phyloP scores from a whole-genome alignment of 192 early-diverging fungal species.

The Piromyces finnis region DNA sequence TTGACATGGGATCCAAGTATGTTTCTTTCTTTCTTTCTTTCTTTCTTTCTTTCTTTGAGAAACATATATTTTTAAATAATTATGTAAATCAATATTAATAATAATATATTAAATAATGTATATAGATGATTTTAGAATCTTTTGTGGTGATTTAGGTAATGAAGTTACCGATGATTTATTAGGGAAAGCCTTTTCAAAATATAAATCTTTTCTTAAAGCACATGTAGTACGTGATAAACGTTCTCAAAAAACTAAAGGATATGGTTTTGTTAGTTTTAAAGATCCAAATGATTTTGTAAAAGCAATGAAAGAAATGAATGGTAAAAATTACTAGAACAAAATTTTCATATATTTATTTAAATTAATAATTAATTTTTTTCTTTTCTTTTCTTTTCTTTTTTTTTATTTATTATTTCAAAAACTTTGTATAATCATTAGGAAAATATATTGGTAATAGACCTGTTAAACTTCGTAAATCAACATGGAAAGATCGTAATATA shows the following conservation, averaged over 20 bases:
- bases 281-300: conserved; percentile 79
- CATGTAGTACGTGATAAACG: conserved; percentile 72
- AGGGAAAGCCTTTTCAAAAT: conserved; percentile 65
- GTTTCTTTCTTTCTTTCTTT: neutral
- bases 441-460: conserved; percentile 93
- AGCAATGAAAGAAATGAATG: conserved; percentile 91
- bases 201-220: conserved; percentile 60
- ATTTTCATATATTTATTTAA: neutral
- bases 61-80: neutral
- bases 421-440: conserved; percentile 16
- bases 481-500: conserved; percentile 75
- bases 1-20: conserved; percentile 68
- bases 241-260: conserved; percentile 73
- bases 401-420: neutral
- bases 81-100: too few relatives aligned
- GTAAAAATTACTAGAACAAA: conserved; percentile 12
- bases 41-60: neutral
- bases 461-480: conserved; percentile 83
- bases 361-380: neutral
- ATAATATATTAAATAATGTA: too few relatives aligned
- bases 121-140: conserved; percentile 78
- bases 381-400: neutral
- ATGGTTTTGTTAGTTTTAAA: conserved; percentile 85
- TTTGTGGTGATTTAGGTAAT: conserved; percentile 85
- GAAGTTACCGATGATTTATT: conserved; percentile 78